Base-by-base conservation (phyloP, 164 flowering plant genomes). In the Dillenia suffruticosa region DNA sequence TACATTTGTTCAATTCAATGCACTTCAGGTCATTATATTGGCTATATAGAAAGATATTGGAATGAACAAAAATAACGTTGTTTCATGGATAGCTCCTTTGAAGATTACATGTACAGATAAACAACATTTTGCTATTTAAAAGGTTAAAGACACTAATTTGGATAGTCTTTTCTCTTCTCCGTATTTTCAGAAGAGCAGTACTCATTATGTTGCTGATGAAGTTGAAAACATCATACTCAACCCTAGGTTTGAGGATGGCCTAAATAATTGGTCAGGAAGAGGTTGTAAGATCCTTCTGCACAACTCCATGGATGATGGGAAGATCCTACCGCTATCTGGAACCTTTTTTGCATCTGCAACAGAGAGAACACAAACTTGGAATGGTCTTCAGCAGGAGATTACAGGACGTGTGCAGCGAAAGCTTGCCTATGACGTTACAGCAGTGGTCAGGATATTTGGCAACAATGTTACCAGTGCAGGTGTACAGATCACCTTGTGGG, bases 341-440 rank as follows among this genome's bases (percentile, higher is more conserved):
- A 89, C 84, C 57, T 69, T 64, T 57, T 91, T 94, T 75, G 99
- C 87, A 58, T 77, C 90, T 65, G 85, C 97, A 69, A 86, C 85
- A 9, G 86, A 82, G 44, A 87, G 95, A 11, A 76, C 84, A 3
- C 92, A 89, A 65, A 78, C 44, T 64, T 94, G 97, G 97, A 89
- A 91, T 46, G 97, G 97, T 2, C 83, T 94, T 71, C 95, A 91
- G 76, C 98, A 91, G 76, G 99, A 86, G 56, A 86, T 94, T 62
- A 87, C 96, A 13, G 95, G 83, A 68, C 75, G 85, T 62, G 79
- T 87, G 44, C 82, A 86, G 70, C 49, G 93, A 63, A 90, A 90
- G 81, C 87, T 86, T 67, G 92, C 80, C 24, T 93, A 93, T 63
- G 86, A 83, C 45, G 83, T 80, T 49, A 62, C 80, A 67, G 95